A percentile compares a stretch with the other conserved stretches of the same genome.
Evolutionary conservation across 2,329 filamentous ascomycete genomes (phyloP).

Genomic region (Cladophialophora exuberans): DNA sequence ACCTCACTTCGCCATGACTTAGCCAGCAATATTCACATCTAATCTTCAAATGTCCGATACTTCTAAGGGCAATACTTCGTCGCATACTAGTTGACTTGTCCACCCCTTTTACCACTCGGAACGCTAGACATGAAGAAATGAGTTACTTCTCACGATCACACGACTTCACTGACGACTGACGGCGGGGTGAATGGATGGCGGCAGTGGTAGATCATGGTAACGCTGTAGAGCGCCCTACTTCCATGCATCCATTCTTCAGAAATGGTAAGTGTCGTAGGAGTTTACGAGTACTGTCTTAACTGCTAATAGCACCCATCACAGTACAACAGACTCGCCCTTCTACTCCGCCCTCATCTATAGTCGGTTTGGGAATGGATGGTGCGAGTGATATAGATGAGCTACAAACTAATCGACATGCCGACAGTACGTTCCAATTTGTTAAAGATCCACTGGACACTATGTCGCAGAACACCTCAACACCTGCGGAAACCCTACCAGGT

Average conservation of each 20-base stretch:
- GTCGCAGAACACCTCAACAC: background rate
- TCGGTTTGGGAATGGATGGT: conserved; percentile 7
- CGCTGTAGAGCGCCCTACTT: conserved; percentile 6
- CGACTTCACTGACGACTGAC: background rate
- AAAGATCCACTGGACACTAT: background rate
- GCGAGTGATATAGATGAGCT: conserved; percentile 6
- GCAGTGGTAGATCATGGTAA: conserved; percentile 21
- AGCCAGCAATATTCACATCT: background rate
- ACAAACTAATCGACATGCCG: background rate
- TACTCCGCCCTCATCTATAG: background rate
- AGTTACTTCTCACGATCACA: background rate
- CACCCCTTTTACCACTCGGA: background rate
- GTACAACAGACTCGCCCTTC: background rate
- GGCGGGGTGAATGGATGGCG: conserved; percentile 28
- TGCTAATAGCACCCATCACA: conserved; percentile 7
- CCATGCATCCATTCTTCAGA: conserved; percentile 31
- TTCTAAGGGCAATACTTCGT: background rate
- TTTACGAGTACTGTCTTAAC: background rate
- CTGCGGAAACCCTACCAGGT: background rate
- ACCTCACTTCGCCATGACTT: background rate
- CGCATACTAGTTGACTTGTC: background rate
- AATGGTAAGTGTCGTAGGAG: conserved; percentile 41
- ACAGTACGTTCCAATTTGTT: background rate
- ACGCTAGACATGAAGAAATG: background rate
- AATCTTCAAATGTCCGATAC: too few relatives aligned